A percentile compares a stretch with the other conserved stretches of the same genome.
Evolutionary conservation across 306 rosid species (phyloP).

Genomic region (Cucurbita ficifolia): DNA sequence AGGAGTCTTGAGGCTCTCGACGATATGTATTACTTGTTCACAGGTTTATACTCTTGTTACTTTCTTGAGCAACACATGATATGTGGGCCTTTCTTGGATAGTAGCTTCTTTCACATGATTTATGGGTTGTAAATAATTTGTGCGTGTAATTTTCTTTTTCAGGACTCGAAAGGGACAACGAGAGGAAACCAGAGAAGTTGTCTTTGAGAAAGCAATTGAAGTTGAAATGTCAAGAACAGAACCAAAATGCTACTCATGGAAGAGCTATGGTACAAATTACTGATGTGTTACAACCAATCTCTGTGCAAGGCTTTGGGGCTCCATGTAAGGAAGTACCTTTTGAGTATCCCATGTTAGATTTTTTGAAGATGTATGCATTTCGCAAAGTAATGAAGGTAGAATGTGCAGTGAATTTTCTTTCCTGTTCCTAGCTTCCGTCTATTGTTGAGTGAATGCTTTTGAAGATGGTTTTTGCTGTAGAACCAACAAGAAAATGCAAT

Average conservation of each 20-base stretch:
- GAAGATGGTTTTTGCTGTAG: background rate
- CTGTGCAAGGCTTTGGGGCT: conserved; percentile 31
- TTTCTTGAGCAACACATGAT: conserved; percentile 1
- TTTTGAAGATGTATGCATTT: background rate
- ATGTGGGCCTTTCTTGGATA: background rate
- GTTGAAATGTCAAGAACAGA: conserved; percentile 89
- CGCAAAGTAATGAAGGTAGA: background rate
- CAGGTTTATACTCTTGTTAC: conserved; percentile 37
- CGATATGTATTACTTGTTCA: conserved; percentile 78
- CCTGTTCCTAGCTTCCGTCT: background rate
- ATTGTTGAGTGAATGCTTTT: background rate
- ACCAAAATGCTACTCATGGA: conserved; percentile 35
- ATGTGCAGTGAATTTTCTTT: background rate
- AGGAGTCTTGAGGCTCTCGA: conserved; percentile 87
- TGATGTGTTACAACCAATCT: conserved; percentile 25
- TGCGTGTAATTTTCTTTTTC: conserved; percentile 19
- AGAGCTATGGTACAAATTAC: conserved; percentile 37
- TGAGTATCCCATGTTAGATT: background rate
- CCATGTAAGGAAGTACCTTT: conserved; percentile 34
- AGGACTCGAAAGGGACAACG: conserved; percentile 64
- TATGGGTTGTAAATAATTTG: background rate
- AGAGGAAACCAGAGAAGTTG: conserved; percentile 69
- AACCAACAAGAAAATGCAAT: background rate
- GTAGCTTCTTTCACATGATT: background rate
- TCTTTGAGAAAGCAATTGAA: conserved; percentile 86